Base-by-base conservation (phyloP, 805 yeast genomes). In the Wickerhamiella domercqiae region DNA sequence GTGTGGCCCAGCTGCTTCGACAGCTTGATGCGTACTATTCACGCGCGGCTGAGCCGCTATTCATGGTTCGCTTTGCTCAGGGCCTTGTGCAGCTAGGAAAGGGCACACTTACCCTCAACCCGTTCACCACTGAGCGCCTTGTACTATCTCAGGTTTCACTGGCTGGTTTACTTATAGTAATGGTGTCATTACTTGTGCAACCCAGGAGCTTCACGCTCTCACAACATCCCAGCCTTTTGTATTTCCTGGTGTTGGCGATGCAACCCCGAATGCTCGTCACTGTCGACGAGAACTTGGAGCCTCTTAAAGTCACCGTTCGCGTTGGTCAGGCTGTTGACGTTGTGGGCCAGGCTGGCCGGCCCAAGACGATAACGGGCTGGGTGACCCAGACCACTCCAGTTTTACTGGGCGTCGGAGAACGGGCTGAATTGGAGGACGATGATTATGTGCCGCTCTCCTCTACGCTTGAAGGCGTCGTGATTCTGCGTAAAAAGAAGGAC, bases 251-350 rank as follows among this genome's bases (percentile, higher is more conserved):
- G 14, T 78, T 93, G 37, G 86, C 94, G 16, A 73, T 86, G 41
- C 81, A 81, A 53, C 97, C 99, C 39, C 75, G 95, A 51, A 83
- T 80, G 76, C 71, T 90, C 47, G 68, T 90, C 26, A 87, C 99
- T 0, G 81, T 90, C 33, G 94, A 87, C 57, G 95, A 86, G 56
- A 74, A 78, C 21, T 71, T 87, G 57, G 74, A 84, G 48, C 95
- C 95, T 26, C 63, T 90, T 44, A 87, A 87, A 65, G 97, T 90
- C 7, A 87, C 83, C 48, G 98, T 90, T 7, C 73, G 99, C 55
- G 97, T 90, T 21, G 99, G 99, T 45, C 96, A 87, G 62, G 97
- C 98, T 5, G 97, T 90, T 21, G 98, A 90, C 56, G 83, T 86
- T 29, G 97, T 90, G 44, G 99, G 98, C 24, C 97, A 87, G 59